Conservation (phyloP, 306 rosid species). For the Cucumis melo region DNA sequence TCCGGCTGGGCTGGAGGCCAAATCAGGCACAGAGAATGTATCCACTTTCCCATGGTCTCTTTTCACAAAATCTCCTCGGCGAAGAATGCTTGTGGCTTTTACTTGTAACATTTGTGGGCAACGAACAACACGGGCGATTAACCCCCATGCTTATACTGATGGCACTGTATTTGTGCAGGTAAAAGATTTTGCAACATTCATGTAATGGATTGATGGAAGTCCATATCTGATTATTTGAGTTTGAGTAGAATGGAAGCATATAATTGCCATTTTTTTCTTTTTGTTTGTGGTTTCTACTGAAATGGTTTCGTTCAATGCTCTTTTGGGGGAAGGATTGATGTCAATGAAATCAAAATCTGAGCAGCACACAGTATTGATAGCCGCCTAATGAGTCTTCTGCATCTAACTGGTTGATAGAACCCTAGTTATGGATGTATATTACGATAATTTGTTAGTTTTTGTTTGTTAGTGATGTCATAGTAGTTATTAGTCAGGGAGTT, state of each 20-base stretch:
- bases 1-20: conserved; percentile 44
- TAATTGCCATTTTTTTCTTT: background rate
- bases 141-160: conserved; percentile 94
- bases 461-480: too few species aligned
- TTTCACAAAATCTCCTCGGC: conserved; percentile 84
- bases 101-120: conserved; percentile 94
- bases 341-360: background rate
- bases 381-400: background rate
- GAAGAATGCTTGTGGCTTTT: conserved; percentile 89
- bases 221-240: background rate
- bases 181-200: background rate
- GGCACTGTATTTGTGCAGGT: conserved; percentile 99
- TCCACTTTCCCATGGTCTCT: conserved; percentile 99
- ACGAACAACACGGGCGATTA: conserved; percentile 86
- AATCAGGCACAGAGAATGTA: conserved; percentile 44
- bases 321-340: background rate
- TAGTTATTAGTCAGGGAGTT: too few species aligned
- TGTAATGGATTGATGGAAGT: conserved; percentile 1
- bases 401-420: background rate
- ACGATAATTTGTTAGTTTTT: too few species aligned
- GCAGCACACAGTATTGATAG: background rate
- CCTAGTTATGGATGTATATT: too few species aligned
- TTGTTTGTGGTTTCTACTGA: background rate
- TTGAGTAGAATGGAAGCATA: background rate
- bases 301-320: background rate